These are phyloP conservation scores for Coemansia asiatica DNA, from an alignment of 192 early-diverging fungal species.

Conservation along the genomic window DNA sequence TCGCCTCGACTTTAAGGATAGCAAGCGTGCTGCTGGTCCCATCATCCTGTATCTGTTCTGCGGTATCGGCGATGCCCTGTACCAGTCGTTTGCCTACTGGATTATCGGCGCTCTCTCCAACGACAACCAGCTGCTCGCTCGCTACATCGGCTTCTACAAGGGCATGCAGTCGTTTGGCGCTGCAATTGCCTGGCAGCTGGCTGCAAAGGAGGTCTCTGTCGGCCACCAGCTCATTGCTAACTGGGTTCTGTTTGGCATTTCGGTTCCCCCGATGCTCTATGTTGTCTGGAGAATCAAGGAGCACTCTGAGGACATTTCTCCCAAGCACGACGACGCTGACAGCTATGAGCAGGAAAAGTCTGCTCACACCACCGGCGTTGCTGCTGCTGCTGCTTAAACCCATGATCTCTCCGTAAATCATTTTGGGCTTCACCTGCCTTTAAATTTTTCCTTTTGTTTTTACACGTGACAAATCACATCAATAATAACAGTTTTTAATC, in stretches of 20 bases:
- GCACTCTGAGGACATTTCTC: slow-evolving; percentile 28
- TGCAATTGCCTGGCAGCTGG: slow-evolving; percentile 64
- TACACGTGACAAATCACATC: not conserved
- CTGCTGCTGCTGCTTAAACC: not conserved
- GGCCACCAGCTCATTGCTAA: slow-evolving; percentile 48
- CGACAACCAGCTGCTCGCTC: slow-evolving; percentile 61
- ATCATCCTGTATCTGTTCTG: slow-evolving; percentile 66
- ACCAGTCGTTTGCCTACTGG: slow-evolving; percentile 74
- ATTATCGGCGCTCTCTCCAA: slow-evolving; percentile 79
- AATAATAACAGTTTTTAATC: too few species aligned
- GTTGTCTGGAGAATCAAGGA: slow-evolving; percentile 59
- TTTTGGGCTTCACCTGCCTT: not conserved
- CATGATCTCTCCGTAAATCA: not conserved
- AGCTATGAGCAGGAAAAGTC: slow-evolving; percentile 29
- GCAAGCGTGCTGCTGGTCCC: slow-evolving; percentile 53
- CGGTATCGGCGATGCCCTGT: slow-evolving; percentile 72
- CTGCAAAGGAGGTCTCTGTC: slow-evolving; percentile 43
- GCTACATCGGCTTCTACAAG: slow-evolving; percentile 81
- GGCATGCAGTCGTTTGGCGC: slow-evolving; percentile 68
- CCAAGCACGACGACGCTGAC: slow-evolving; percentile 14
- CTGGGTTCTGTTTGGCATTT: slow-evolving; percentile 47
- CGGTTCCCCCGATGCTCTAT: slow-evolving; percentile 42
- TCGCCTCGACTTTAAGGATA: slow-evolving; percentile 35
- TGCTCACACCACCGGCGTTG: not conserved
- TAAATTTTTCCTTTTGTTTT: not conserved